Percentiles rank a stretch among this genome's conserved stretches.
phyloP scores from a whole-genome alignment of 1,284 basidiomycete genomes.

The Trichosporon sp. region DNA sequence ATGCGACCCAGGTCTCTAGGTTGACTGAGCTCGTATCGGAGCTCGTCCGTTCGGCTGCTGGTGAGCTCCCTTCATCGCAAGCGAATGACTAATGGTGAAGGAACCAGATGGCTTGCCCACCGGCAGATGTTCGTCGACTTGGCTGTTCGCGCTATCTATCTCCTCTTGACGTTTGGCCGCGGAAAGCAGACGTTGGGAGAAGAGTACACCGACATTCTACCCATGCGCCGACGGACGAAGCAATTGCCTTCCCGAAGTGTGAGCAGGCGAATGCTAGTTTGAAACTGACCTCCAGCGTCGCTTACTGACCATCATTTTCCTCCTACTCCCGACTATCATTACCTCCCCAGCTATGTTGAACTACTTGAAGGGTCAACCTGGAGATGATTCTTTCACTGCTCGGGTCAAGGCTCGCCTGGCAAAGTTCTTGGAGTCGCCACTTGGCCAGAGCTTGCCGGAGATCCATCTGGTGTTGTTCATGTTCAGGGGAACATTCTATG shows the following conservation, averaged over 20 bases:
- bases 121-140: constrained; percentile 76
- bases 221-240: constrained; percentile 51
- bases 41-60: constrained; percentile 68
- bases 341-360: constrained; percentile 45
- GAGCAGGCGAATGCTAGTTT: neutral
- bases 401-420: constrained; percentile 17
- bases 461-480: constrained; percentile 78
- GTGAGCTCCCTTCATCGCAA: constrained; percentile 49
- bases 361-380: constrained; percentile 44
- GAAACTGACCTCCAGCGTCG: constrained; percentile 33
- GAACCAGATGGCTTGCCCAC: constrained; percentile 75
- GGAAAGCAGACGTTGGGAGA: constrained; percentile 79
- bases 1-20: constrained; percentile 67
- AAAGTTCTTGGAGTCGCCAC: constrained; percentile 31
- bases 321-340: constrained; percentile 58
- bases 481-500: constrained; percentile 71
- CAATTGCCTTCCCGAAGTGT: constrained; percentile 25
- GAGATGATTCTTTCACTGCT: constrained; percentile 7
- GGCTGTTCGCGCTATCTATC: constrained; percentile 64
- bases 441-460: constrained; percentile 51
- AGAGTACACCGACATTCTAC: constrained; percentile 84
- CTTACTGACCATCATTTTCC: constrained; percentile 59
- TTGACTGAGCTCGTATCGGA: constrained; percentile 70
- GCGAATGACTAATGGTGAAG: constrained; percentile 47
- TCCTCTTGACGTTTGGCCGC: constrained; percentile 69